Evolutionary conservation across 345 rosid genomes (phyloP).

Genomic region (Arabis alpina): DNA sequence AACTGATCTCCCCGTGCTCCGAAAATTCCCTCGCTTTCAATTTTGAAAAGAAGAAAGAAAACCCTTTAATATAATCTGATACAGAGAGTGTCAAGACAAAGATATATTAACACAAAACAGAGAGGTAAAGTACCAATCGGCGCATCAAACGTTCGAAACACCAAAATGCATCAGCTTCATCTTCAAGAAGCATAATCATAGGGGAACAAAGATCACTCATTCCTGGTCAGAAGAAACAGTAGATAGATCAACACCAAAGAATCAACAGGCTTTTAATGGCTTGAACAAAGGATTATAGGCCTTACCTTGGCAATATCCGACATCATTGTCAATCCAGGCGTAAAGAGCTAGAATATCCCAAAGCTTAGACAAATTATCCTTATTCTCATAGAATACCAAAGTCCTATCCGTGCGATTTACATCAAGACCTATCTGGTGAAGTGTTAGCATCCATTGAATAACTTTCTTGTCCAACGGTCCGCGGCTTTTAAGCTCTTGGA

Average conservation of each 20-base stretch:
- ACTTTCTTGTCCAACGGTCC: constrained; percentile 80
- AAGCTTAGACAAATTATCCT: constrained; percentile 84
- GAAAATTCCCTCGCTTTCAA: constrained; percentile 85
- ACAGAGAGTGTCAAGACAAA: constrained; percentile 9
- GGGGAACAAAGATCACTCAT: constrained; percentile 99
- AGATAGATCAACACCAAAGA: constrained; percentile 19
- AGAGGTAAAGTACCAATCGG: constrained; percentile 67
- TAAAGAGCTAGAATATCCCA: constrained; percentile 97
- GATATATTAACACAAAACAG: constrained; percentile 5
- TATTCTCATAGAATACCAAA: constrained; percentile 88
- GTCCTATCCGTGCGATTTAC: constrained; percentile 95
- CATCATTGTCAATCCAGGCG: constrained; percentile 91
- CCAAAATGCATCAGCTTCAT: constrained; percentile 99
- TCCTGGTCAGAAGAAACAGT: constrained; percentile 52
- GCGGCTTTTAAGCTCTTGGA: constrained; percentile 53
- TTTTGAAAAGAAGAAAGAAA: background rate
- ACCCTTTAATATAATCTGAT: background rate
- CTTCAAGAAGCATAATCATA: constrained; percentile 90
- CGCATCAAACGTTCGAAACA: constrained; percentile 98
- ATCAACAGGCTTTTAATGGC: background rate
- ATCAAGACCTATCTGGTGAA: constrained; percentile 98
- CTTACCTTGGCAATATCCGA: constrained; percentile 96
- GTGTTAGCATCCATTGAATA: constrained; percentile 84
- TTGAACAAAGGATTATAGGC: constrained; percentile 5
- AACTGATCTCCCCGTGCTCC: constrained; percentile 85